Percentiles rank a stretch among this genome's conserved stretches.
Evolutionary conservation across 2,329 filamentous ascomycete species (phyloP).

Genomic region (Penicillium griseofulvum): DNA sequence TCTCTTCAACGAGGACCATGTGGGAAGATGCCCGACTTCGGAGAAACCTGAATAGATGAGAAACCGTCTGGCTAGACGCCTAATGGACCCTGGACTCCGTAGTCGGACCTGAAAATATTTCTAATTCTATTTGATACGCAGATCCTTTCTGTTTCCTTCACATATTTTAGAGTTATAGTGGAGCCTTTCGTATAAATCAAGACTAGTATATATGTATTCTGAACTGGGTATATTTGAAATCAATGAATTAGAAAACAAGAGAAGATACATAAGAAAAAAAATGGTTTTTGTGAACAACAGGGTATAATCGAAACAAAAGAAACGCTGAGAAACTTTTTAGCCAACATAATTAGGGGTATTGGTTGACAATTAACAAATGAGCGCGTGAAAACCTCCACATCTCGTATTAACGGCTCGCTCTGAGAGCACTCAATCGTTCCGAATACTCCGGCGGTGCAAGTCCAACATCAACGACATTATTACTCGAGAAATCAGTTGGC

Average conservation of each 20-base stretch:
- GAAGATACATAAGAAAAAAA: background rate
- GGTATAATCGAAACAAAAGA: background rate
- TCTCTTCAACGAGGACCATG: too few relatives aligned
- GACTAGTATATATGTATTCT: too few relatives aligned
- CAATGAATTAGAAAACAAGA: background rate
- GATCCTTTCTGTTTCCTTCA: too few relatives aligned
- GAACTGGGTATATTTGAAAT: background rate
- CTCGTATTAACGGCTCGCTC: background rate
- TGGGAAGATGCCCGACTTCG: too few relatives aligned
- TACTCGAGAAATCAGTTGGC: background rate
- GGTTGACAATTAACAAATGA: background rate
- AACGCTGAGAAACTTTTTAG: background rate
- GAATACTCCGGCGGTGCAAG: conserved; percentile 21
- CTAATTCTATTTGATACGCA: too few relatives aligned
- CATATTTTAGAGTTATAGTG: too few relatives aligned
- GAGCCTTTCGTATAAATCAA: too few relatives aligned
- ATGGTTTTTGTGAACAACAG: background rate
- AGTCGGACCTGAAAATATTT: too few relatives aligned
- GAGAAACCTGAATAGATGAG: too few relatives aligned
- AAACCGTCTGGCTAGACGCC: too few relatives aligned
- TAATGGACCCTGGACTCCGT: too few relatives aligned
- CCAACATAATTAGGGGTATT: conserved; percentile 4
- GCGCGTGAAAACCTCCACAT: background rate
- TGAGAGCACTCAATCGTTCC: background rate
- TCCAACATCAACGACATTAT: conserved; percentile 9